Conservation (phyloP, 495 filamentous ascomycete genomes). For the Aspergillus sparsus region DNA sequence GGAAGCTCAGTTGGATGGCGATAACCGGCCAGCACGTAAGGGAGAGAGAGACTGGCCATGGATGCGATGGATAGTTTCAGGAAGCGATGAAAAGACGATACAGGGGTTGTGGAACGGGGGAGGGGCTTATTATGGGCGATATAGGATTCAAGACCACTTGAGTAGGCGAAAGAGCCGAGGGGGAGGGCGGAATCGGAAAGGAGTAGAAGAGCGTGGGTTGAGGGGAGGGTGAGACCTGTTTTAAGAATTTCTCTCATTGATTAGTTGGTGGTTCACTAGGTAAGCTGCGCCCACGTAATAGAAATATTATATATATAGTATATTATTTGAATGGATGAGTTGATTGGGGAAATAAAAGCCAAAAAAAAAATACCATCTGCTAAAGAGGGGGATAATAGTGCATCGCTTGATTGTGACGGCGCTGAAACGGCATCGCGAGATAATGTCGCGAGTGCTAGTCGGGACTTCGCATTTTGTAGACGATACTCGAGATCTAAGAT, state of each 20-base stretch:
- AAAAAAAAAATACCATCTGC: conserved; percentile 17
- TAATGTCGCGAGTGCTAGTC: conserved; percentile 21
- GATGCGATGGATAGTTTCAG: conserved; percentile 75
- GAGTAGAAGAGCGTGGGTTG: conserved; percentile 77
- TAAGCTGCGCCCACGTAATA: too few species aligned
- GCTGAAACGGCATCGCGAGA: not conserved
- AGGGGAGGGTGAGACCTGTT: conserved; percentile 1
- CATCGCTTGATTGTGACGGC: conserved; percentile 1
- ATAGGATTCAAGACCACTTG: conserved; percentile 90
- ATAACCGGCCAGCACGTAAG: conserved; percentile 80
- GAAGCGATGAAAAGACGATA: conserved; percentile 67
- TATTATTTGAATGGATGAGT: not conserved
- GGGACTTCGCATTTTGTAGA: conserved; percentile 39
- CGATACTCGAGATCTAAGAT: conserved; percentile 54
- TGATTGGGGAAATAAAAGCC: not conserved
- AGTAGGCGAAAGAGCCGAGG: conserved; percentile 95
- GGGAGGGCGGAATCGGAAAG: conserved; percentile 95
- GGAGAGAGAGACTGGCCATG: conserved; percentile 76
- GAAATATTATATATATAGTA: not conserved
- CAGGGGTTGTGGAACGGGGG: conserved; percentile 34
- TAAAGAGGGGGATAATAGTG: conserved; percentile 8
- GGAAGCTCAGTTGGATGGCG: conserved; percentile 56
- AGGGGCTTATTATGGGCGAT: conserved; percentile 70
- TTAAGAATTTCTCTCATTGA: not conserved
- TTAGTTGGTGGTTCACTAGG: too few species aligned